These are phyloP conservation scores for Calycina herbarum DNA, from an alignment of 2,329 filamentous ascomycete genomes.

Conservation along the genomic window DNA sequence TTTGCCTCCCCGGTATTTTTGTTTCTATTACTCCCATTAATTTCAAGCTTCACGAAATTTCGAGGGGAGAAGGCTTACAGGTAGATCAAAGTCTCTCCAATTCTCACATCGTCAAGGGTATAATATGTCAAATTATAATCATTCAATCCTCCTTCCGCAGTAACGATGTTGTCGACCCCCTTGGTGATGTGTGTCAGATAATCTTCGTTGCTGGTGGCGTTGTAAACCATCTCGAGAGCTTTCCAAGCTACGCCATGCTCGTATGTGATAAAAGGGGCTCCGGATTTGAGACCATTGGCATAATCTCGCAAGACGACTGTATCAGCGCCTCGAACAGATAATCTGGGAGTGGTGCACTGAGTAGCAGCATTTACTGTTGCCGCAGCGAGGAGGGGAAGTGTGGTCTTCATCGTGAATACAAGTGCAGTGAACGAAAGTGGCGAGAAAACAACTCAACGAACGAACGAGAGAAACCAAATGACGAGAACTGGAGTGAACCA, in stretches of 20 bases:
- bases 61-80: conserved; percentile 41
- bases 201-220: conserved; percentile 43
- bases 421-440: neutral
- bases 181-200: conserved; percentile 46
- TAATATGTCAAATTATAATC: conserved; percentile 48
- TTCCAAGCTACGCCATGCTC: conserved; percentile 14
- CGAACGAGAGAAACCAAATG: neutral
- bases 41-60: neutral
- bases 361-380: neutral
- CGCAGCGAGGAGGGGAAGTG: neutral
- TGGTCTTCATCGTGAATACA: neutral
- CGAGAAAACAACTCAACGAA: neutral
- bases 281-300: conserved; percentile 16
- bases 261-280: conserved; percentile 15
- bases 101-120: conserved; percentile 52
- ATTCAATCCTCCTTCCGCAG: conserved; percentile 45
- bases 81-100: conserved; percentile 52
- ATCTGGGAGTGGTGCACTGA: conserved; percentile 12
- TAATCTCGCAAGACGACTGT: conserved; percentile 17
- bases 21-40: conserved; percentile 8
- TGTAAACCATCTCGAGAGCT: conserved; percentile 45
- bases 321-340: conserved; percentile 21
- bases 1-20: conserved; percentile 47
- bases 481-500: neutral
- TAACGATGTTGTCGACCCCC: conserved; percentile 49